A percentile compares a stretch with the other conserved stretches of the same genome.
These are phyloP conservation scores for Didymella keratinophila DNA, from an alignment of 2,329 filamentous ascomycete genomes.

Conservation along the genomic window DNA sequence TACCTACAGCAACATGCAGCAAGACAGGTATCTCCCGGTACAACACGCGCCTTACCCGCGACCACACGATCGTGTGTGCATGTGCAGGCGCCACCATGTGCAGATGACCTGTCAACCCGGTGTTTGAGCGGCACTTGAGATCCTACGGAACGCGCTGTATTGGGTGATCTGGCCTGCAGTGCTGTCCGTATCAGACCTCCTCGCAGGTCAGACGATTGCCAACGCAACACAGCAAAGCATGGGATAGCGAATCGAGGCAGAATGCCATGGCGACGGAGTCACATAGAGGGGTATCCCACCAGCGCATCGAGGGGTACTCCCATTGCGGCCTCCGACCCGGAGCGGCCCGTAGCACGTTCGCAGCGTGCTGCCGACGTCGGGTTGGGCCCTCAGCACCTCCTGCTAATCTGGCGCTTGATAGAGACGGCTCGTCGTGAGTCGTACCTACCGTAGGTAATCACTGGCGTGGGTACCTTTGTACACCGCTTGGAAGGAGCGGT, in stretches of 20 bases:
- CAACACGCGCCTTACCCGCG: slow-evolving; percentile 16
- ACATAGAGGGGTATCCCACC: slow-evolving; percentile 2
- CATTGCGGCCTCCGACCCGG: not conserved
- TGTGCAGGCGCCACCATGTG: slow-evolving; percentile 12
- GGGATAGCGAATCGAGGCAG: not conserved
- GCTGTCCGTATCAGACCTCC: not conserved
- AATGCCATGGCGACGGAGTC: slow-evolving; percentile 5
- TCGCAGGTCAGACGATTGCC: not conserved
- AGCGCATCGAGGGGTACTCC: slow-evolving; percentile 10
- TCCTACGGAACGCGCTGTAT: too few relatives aligned
- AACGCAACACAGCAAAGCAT: slow-evolving; percentile 5
- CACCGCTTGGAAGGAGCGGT: slow-evolving; percentile 21
- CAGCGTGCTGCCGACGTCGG: slow-evolving; percentile 4
- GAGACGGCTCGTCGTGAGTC: not conserved
- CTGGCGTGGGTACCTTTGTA: too few relatives aligned
- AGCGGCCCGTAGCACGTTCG: slow-evolving; percentile 1
- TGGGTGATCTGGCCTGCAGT: not conserved
- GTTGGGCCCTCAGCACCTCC: slow-evolving; percentile 16
- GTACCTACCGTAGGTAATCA: not conserved
- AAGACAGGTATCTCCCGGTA: not conserved
- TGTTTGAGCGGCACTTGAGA: too few relatives aligned
- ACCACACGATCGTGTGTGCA: slow-evolving; percentile 5
- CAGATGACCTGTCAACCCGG: not conserved
- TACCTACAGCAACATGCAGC: slow-evolving; percentile 18
- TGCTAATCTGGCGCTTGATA: too few relatives aligned